Evolutionary conservation across 179 eudicot species (phyloP).

Genomic region (Spinacia oleracea): DNA sequence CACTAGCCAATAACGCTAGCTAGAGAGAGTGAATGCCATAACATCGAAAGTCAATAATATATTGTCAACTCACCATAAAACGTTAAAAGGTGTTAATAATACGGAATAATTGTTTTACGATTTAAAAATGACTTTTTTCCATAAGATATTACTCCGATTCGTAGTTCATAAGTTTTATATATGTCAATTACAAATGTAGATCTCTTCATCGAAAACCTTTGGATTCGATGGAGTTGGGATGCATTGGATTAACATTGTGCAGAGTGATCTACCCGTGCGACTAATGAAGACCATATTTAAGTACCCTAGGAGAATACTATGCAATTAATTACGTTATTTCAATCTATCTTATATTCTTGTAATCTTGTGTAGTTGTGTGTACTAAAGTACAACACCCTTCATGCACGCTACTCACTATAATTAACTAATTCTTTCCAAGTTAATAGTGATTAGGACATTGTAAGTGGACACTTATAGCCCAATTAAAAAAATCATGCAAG

Average conservation of each 20-base stretch:
- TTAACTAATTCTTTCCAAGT: no score
- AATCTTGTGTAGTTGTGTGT: background rate
- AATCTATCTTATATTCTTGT: background rate
- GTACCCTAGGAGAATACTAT: constrained; percentile 15
- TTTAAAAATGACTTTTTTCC: no score
- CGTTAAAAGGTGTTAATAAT: no score
- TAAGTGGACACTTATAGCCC: constrained; percentile 15
- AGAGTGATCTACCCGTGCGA: background rate
- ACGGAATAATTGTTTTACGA: no score
- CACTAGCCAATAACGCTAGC: no score
- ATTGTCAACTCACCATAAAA: no score
- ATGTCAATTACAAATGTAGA: no score
- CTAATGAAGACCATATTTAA: constrained; percentile 24
- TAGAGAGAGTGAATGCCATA: no score
- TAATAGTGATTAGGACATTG: constrained; percentile 15
- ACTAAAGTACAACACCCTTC: constrained; percentile 8
- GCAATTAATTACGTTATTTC: background rate
- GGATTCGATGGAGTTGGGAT: background rate
- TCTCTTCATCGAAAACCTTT: background rate
- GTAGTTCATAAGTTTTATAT: no score
- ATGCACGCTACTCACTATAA: background rate
- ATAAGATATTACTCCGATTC: no score
- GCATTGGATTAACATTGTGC: background rate
- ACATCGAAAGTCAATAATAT: no score
- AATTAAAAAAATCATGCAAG: no score